Evolutionary conservation across 2,329 filamentous ascomycete species (phyloP).

Genomic region (Zarea fungicola): DNA sequence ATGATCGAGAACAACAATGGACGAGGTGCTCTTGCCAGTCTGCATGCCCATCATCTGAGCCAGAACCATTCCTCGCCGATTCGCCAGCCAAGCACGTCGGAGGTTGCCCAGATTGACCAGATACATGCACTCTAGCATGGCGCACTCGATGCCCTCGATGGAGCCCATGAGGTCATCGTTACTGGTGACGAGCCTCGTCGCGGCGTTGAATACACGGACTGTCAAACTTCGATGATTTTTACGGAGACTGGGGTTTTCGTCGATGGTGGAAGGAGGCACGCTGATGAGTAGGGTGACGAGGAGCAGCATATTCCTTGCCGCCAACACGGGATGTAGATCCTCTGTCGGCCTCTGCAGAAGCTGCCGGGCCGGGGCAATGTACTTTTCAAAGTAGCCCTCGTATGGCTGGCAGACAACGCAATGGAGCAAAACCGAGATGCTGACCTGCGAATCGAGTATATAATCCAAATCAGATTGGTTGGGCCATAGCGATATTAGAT

Average conservation of each 20-base stretch:
- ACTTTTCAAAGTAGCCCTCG: constrained; percentile 17
- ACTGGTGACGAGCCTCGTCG: constrained; percentile 14
- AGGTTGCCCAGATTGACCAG: constrained; percentile 42
- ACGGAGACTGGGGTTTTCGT: constrained; percentile 12
- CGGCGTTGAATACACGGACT: neutral
- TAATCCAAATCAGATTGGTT: constrained; percentile 30
- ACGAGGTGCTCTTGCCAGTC: constrained; percentile 6
- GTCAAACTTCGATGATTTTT: constrained; percentile 7
- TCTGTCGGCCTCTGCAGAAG: constrained; percentile 24
- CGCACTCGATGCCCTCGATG: constrained; percentile 43
- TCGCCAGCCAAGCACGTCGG: constrained; percentile 39
- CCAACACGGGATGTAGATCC: constrained; percentile 32
- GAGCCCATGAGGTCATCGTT: constrained; percentile 41
- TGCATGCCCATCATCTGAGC: constrained; percentile 38
- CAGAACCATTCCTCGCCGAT: constrained; percentile 39
- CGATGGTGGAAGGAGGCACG: constrained; percentile 14
- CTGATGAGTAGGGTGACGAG: constrained; percentile 33
- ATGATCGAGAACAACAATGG: neutral
- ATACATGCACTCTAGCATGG: constrained; percentile 44
- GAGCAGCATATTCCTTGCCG: constrained; percentile 37
- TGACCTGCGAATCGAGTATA: constrained; percentile 27
- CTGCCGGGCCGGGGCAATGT: constrained; percentile 20
- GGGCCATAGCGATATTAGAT: constrained; percentile 35
- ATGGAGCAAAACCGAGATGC: constrained; percentile 29
- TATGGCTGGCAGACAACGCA: constrained; percentile 31